A percentile compares a stretch with the other conserved stretches of the same genome.
phyloP scores from a whole-genome alignment of 805 yeast genomes.

The Candida berthetii region DNA sequence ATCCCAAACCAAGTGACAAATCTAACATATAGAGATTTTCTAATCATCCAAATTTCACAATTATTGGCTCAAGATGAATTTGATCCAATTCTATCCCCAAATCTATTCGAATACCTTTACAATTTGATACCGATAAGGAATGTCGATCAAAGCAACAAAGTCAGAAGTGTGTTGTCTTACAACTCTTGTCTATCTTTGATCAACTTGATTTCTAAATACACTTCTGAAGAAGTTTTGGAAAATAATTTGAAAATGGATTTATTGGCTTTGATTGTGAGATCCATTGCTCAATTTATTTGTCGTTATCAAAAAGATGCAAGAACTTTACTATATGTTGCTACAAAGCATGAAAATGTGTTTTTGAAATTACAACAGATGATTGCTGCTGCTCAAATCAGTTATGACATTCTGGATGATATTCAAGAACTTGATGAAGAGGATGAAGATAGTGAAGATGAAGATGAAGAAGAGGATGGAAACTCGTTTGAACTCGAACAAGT shows the following conservation, averaged over 20 bases:
- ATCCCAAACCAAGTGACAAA: conserved; percentile 26
- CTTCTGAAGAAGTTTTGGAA: conserved; percentile 18
- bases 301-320: conserved; percentile 46
- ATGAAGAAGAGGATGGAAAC: conserved; percentile 5
- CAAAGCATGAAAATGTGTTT: conserved; percentile 27
- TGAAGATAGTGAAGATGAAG: conserved; percentile 4
- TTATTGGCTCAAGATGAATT: conserved; percentile 29
- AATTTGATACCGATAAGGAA: conserved; percentile 45
- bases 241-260: conserved; percentile 42
- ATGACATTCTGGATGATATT: conserved; percentile 2
- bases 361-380: conserved; percentile 5
- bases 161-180: conserved; percentile 40
- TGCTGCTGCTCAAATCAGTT: conserved; percentile 4
- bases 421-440: conserved; percentile 3
- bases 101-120: conserved; percentile 53
- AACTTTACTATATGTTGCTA: conserved; percentile 44
- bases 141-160: conserved; percentile 25
- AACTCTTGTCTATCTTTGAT: conserved; percentile 40
- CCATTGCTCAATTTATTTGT: conserved; percentile 46
- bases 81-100: conserved; percentile 32
- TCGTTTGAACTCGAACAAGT: conserved; percentile 2
- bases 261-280: conserved; percentile 51
- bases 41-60: conserved; percentile 45
- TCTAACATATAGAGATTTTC: conserved; percentile 57
- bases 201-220: conserved; percentile 28